These are phyloP conservation scores for Crinitomyces ghanaensis DNA, from an alignment of 805 yeast genomes.

Conservation along the genomic window DNA sequence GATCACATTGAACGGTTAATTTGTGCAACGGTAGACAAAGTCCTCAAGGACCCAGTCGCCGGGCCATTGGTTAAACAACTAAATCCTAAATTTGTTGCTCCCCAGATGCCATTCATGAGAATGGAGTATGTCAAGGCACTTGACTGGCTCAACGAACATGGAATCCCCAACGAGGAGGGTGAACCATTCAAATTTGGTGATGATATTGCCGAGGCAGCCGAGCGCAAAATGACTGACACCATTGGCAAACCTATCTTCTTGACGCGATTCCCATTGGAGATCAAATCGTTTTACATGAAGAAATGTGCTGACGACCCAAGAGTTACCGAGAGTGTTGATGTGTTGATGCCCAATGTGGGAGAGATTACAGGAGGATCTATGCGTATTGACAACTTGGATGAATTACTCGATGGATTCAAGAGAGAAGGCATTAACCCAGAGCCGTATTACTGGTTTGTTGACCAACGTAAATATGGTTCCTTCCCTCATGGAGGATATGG, in stretches of 20 bases:
- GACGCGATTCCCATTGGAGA: constrained; percentile 90
- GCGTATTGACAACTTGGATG: constrained; percentile 81
- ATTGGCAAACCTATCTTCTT: constrained; percentile 87
- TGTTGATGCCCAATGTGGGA: constrained; percentile 97
- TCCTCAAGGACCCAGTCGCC: constrained; percentile 81
- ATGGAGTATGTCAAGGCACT: constrained; percentile 85
- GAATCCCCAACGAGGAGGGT: constrained; percentile 89
- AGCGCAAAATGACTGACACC: constrained; percentile 94
- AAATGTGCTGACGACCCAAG: constrained; percentile 80
- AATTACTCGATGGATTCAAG: constrained; percentile 78
- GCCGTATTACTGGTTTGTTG: constrained; percentile 92
- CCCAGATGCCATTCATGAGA: constrained; percentile 79
- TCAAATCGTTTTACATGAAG: constrained; percentile 97
- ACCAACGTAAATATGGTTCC: constrained; percentile 93
- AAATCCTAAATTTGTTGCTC: constrained; percentile 84
- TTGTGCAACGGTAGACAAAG: constrained; percentile 56
- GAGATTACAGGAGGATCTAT: constrained; percentile 98
- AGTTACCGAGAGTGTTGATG: constrained; percentile 97
- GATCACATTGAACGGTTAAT: constrained; percentile 74
- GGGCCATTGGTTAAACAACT: constrained; percentile 83
- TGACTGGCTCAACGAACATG: constrained; percentile 94
- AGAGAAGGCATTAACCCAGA: constrained; percentile 80
- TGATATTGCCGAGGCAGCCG: constrained; percentile 99
- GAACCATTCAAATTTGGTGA: constrained; percentile 92
- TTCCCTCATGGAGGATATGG: constrained; percentile 99